These are phyloP conservation scores for Protea cynaroides DNA, from an alignment of 164 flowering plant genomes.

Conservation along the genomic window DNA sequence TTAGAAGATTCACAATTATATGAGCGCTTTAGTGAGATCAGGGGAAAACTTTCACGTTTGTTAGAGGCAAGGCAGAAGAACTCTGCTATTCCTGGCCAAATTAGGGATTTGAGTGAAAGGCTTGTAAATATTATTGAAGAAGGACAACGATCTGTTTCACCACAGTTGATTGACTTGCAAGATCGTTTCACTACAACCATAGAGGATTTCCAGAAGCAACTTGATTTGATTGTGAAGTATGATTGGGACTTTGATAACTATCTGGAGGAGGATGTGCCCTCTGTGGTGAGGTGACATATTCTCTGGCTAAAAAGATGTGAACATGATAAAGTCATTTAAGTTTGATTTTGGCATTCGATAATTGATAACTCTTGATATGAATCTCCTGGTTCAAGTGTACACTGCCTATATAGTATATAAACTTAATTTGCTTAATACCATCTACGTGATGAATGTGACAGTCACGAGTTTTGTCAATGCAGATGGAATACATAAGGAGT, in stretches of 20 bases:
- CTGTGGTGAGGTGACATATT: conserved; percentile 98
- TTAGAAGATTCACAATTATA: conserved; percentile 69
- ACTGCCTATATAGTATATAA: not conserved
- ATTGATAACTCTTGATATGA: not conserved
- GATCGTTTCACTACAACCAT: conserved; percentile 65
- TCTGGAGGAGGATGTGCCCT: conserved; percentile 92
- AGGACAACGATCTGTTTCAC: conserved; percentile 82
- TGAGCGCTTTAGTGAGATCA: conserved; percentile 65
- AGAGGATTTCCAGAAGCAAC: conserved; percentile 89
- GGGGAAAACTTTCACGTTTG: conserved; percentile 56
- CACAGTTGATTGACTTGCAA: conserved; percentile 72
- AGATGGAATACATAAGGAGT: conserved; percentile 82
- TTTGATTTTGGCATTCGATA: not conserved
- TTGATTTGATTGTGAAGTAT: conserved; percentile 87
- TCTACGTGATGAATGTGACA: conserved; percentile 3
- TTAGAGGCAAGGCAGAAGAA: conserved; percentile 70
- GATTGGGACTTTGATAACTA: conserved; percentile 99
- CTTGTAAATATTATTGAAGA: conserved; percentile 78
- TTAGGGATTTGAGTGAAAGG: conserved; percentile 76
- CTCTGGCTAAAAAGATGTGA: conserved; percentile 17
- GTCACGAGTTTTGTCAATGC: conserved; percentile 10
- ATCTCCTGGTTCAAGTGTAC: not conserved
- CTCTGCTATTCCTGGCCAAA: conserved; percentile 55
- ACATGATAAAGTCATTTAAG: not conserved
- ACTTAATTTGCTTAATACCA: not conserved